Evolutionary conservation across 2,329 filamentous ascomycete species (phyloP).

Genomic region (Ophiostoma quercus): DNA sequence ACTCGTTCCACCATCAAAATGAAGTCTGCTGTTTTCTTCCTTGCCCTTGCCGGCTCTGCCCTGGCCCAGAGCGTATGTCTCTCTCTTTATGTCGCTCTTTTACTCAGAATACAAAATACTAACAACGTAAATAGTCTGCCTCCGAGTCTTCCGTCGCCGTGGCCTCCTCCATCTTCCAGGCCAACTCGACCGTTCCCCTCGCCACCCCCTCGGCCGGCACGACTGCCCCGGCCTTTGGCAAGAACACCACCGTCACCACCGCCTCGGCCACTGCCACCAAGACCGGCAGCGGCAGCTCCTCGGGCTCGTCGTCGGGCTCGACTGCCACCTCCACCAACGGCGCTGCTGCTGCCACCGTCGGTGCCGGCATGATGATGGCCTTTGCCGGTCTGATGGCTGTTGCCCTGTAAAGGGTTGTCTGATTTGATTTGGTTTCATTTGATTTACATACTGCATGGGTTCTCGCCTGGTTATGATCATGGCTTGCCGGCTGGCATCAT

Average conservation of each 20-base stretch:
- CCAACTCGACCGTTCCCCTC: constrained; percentile 39
- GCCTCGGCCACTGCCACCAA: constrained; percentile 17
- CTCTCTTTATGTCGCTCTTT: no score
- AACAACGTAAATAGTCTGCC: constrained; percentile 32
- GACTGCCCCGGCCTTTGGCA: constrained; percentile 7
- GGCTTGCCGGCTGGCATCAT: not conserved
- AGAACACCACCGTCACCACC: constrained; percentile 24
- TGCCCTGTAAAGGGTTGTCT: constrained; percentile 19
- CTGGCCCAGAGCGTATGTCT: constrained; percentile 36
- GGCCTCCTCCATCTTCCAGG: constrained; percentile 32
- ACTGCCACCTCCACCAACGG: constrained; percentile 11
- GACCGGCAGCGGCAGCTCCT: not conserved
- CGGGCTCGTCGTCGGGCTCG: constrained; percentile 10
- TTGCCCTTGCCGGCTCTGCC: constrained; percentile 31
- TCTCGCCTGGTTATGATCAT: not conserved
- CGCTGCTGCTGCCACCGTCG: constrained; percentile 16
- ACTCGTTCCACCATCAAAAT: constrained; percentile 24
- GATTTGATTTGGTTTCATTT: not conserved
- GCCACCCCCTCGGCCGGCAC: constrained; percentile 17
- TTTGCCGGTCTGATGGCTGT: constrained; percentile 16
- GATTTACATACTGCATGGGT: not conserved
- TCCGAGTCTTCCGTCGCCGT: constrained; percentile 42
- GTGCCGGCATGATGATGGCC: constrained; percentile 20
- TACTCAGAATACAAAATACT: not conserved
- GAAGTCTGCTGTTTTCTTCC: constrained; percentile 25